phyloP scores from a whole-genome alignment of 1,284 basidiomycete genomes.

The Jaminaea rosea region DNA sequence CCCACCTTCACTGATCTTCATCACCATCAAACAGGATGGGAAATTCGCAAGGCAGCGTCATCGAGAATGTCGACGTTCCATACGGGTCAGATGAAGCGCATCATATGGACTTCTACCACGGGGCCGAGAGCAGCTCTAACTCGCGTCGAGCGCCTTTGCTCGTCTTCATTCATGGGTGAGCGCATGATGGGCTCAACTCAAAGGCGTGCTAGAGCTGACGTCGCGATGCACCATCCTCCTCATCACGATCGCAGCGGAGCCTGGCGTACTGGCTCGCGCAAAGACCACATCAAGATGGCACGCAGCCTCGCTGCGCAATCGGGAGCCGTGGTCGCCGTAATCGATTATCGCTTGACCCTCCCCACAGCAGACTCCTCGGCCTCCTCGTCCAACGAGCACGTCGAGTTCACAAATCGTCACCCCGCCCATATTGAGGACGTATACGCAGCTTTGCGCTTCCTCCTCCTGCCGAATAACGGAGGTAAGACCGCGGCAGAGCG shows the following conservation, averaged over 20 bases:
- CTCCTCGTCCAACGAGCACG: slow-evolving; percentile 9
- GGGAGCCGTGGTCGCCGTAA: slow-evolving; percentile 15
- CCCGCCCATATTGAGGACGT: slow-evolving; percentile 16
- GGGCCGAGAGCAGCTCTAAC: no score
- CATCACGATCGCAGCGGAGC: slow-evolving; percentile 22
- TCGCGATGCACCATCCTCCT: not conserved
- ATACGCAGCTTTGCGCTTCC: slow-evolving; percentile 13
- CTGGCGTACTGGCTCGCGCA: slow-evolving; percentile 20
- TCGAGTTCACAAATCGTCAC: slow-evolving; percentile 8
- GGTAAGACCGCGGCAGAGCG: no score
- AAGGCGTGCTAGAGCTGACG: not conserved
- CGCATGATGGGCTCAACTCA: not conserved
- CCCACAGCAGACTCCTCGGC: no score
- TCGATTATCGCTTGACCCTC: slow-evolving; percentile 20
- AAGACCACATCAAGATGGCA: slow-evolving; percentile 15
- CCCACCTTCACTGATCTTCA: no score
- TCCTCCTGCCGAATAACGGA: not conserved
- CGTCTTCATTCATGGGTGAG: not conserved
- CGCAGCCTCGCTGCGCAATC: slow-evolving; percentile 3
- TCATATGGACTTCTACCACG: no score
- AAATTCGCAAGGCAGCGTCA: no score
- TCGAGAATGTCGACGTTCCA: no score
- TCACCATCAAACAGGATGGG: no score
- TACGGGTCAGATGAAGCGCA: no score
- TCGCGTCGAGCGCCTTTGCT: no score